Base-by-base conservation (phyloP, 768 basidiomycete species). In the Favolaschia claudopus region DNA sequence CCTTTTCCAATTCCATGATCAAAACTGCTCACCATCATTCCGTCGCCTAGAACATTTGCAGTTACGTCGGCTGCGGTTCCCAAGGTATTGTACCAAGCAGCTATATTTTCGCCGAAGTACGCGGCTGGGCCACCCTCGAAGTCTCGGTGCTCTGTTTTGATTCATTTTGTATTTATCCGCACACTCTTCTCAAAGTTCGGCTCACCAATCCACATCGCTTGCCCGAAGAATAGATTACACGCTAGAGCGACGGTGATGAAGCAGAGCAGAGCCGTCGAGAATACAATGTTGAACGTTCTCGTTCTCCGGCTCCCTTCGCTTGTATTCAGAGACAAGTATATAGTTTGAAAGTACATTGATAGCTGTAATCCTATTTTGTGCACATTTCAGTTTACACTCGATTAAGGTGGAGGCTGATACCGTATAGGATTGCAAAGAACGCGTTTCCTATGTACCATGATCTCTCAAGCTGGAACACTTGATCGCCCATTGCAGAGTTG, bases 131-230 rank as follows among this genome's bases (percentile, higher is more conserved):
- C 77, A 0, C 76, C 77, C 0, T 71, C 70, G 28, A 57, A 70
- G 17, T 58, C 37, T 2, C 53, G 29, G 17, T 74, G 39, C 4
- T 50, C 60, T 15, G n/a, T n/a, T n/a, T n/a, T n/a, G n/a, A n/a
- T n/a, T n/a, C n/a, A n/a, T n/a, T n/a, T n/a, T n/a, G n/a, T n/a
- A n/a, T n/a, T n/a, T n/a, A n/a, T n/a, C n/a, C n/a, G n/a, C n/a
- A n/a, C n/a, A n/a, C n/a, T n/a, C n/a, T n/a, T n/a, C n/a, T n/a
- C n/a, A n/a, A n/a, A n/a, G n/a, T n/a, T n/a, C n/a, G n/a, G n/a
- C n/a, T n/a, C n/a, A n/a, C n/a, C n/a, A n/a, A 78, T 51, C 77
- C 77, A 78, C 71, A 76, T 71, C 17, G 65, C 66, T 46, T 77
- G 67, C 1, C 72, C 74, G 15, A 33, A 47, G 12, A 69, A 32